Conservation (phyloP, 2,329 filamentous ascomycete genomes). For the Penicillium sumatraense region DNA sequence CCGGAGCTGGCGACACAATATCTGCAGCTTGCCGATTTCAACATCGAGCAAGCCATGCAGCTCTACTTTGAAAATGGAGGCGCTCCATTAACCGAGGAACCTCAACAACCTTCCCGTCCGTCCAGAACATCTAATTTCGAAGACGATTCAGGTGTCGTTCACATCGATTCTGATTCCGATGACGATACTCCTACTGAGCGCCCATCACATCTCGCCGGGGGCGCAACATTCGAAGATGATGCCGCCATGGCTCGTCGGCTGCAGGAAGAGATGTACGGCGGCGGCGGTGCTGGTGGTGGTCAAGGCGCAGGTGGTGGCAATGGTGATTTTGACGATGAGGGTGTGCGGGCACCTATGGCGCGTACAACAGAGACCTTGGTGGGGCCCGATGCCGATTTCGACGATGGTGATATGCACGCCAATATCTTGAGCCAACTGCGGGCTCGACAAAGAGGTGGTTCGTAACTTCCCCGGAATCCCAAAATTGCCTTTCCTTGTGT, state of each 20-base stretch:
- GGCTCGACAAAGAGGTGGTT: conserved; percentile 45
- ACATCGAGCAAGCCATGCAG: conserved; percentile 83
- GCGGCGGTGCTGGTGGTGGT: conserved; percentile 31
- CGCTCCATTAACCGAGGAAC: conserved; percentile 56
- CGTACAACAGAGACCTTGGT: conserved; percentile 90
- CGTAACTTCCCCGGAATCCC: conserved; percentile 9
- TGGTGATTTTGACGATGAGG: conserved; percentile 53
- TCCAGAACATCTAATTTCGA: conserved; percentile 55
- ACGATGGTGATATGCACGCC: conserved; percentile 62
- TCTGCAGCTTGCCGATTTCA: conserved; percentile 80
- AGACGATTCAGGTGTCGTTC: conserved; percentile 66
- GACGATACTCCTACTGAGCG: conserved; percentile 62
- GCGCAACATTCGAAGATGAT: conserved; percentile 74
- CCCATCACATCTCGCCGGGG: conserved; percentile 42
- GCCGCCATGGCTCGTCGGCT: conserved; percentile 88
- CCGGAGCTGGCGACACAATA: conserved; percentile 79
- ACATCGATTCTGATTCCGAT: conserved; percentile 79
- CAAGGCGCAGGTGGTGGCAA: conserved; percentile 12
- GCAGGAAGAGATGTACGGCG: conserved; percentile 87
- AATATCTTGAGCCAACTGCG: conserved; percentile 70
- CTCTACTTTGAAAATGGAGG: conserved; percentile 91
- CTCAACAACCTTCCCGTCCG: conserved; percentile 33
- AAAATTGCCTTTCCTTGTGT: not conserved
- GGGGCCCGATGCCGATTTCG: conserved; percentile 65
- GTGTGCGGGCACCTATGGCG: conserved; percentile 85